Base-by-base conservation (phyloP, 768 basidiomycete species). In the Russula olivacea region DNA sequence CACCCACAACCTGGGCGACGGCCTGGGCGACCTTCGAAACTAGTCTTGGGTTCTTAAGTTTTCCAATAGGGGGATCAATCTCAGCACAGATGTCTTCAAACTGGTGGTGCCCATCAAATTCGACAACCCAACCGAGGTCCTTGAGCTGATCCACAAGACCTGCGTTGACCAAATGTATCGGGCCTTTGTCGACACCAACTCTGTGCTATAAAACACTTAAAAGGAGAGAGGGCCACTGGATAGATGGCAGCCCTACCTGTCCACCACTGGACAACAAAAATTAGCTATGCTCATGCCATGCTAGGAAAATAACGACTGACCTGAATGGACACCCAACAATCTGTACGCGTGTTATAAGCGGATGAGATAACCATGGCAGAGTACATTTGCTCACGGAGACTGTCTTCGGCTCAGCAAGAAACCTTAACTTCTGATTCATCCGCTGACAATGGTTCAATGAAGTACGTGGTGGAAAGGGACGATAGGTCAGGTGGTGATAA, bases 261-360 rank as follows among this genome's bases (percentile, higher is more conserved):
- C 86, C 86, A 59, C 86, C 88, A 67, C 87, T 88, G 47, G 57
- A 49, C 54, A 59, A 54, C 61, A 38, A 38, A 53, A 17, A 68
- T 55, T 61, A 51, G 58, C 43, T 55, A 19, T 15, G 6, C 11
- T 30, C 11, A 8, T 17, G 15, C 2, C 14, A 40, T 11, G 1
- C 45, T 32, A 17, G 34, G 19, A 40, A 49, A 63, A 58, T 61
- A 51, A 41, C 49, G 50, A 77, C 84, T 72, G 70, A 92, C 93
- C 90, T 93, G 81, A 97, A 97, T 17, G 95, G 95, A 76, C 94
- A 97, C 30, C 92, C 93, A 32, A 98, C 87, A 69, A 98, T 90
- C 88, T 94, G 65, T 41, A 53, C 41, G 41, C 58, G 34, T 63
- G 62, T 53, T 70, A 57, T 69, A 25, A 21, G 45, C 30, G 25